Conservation (phyloP, 352 stramenopile species). For the Plasmopara halstedii region DNA sequence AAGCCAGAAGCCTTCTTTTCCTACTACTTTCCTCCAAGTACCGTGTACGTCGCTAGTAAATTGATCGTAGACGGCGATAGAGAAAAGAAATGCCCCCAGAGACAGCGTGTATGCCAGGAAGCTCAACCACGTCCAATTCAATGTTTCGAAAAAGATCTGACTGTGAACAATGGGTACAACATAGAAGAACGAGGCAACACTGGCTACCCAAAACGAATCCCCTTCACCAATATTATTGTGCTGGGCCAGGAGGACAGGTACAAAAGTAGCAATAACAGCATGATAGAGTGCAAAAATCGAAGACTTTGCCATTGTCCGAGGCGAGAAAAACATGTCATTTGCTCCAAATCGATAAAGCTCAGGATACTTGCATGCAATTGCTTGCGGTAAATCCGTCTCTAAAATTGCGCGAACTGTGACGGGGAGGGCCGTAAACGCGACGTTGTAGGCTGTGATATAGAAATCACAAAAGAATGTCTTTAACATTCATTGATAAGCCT, state of each 20-base stretch:
- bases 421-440: conserved; percentile 88
- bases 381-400: conserved; percentile 69
- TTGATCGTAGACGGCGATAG: conserved; percentile 49
- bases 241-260: conserved; percentile 53
- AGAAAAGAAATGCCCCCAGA: conserved; percentile 39
- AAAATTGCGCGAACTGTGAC: conserved; percentile 75
- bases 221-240: conserved; percentile 36
- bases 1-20: conserved; percentile 50
- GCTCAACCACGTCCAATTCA: conserved; percentile 62
- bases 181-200: conserved; percentile 89
- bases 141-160: conserved; percentile 73
- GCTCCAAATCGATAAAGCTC: conserved; percentile 63
- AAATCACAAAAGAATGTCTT: conserved; percentile 73
- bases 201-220: conserved; percentile 75
- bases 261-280: conserved; percentile 43
- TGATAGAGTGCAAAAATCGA: conserved; percentile 43
- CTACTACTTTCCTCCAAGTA: conserved; percentile 28
- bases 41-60: conserved; percentile 40
- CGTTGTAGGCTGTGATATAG: conserved; percentile 92
- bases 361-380: conserved; percentile 55
- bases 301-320: conserved; percentile 33
- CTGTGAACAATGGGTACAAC: conserved; percentile 91
- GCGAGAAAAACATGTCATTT: conserved; percentile 56
- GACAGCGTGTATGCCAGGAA: conserved; percentile 37
- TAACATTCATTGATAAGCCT: background rate